Conservation (phyloP, 2,329 filamentous ascomycete genomes). For the Metarhizium album region DNA sequence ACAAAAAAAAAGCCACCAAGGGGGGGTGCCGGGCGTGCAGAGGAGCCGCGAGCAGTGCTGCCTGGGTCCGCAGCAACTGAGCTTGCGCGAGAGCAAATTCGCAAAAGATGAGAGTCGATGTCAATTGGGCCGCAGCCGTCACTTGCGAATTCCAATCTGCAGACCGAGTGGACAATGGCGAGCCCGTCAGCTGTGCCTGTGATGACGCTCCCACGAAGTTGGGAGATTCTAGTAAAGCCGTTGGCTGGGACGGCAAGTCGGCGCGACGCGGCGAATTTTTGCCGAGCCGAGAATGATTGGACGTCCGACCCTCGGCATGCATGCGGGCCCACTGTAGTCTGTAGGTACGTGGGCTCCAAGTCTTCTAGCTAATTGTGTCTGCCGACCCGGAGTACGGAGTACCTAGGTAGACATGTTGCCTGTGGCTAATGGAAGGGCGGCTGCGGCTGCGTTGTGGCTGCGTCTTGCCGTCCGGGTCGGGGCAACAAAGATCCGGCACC, state of each 20-base stretch:
- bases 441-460: neutral
- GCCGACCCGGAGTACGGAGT: too few relatives aligned
- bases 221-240: constrained; percentile 3
- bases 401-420: too few relatives aligned
- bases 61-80: neutral
- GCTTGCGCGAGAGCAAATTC: neutral
- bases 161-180: neutral
- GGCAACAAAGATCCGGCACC: neutral
- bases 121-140: neutral
- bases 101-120: neutral
- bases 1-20: neutral
- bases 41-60: neutral
- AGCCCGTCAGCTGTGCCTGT: neutral
- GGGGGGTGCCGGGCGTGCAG: neutral
- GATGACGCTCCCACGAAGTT: constrained; percentile 2
- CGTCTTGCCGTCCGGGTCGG: neutral
- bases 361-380: too few relatives aligned
- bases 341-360: too few relatives aligned
- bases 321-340: too few relatives aligned
- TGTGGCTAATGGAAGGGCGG: neutral
- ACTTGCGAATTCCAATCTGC: neutral
- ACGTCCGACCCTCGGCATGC: neutral
- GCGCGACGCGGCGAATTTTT: neutral
- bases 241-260: neutral
- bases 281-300: neutral